A percentile compares a stretch with the other conserved stretches of the same genome.
These are phyloP conservation scores for Alisma plantagoaquatica DNA, from an alignment of 106 monocot genomes.

Conservation along the genomic window DNA sequence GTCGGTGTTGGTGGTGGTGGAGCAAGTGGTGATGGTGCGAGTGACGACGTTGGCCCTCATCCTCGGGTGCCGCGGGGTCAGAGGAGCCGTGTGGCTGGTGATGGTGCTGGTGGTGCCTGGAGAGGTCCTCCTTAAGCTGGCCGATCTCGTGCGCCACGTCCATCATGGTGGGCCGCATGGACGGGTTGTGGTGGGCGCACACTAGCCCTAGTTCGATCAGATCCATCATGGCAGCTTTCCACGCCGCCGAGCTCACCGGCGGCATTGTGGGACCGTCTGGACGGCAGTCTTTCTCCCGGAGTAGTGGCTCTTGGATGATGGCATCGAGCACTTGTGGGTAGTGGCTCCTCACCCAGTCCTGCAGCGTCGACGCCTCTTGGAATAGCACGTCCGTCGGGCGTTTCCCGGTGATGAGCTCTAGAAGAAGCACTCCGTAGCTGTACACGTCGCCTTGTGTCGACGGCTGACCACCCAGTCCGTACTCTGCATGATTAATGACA, in stretches of 20 bases:
- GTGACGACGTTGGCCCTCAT: too few relatives aligned
- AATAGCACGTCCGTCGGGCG: conserved; percentile 37
- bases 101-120: too few relatives aligned
- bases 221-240: conserved; percentile 17
- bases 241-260: conserved; percentile 3
- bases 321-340: conserved; percentile 5
- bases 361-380: conserved; percentile 13
- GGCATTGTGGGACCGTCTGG: not conserved
- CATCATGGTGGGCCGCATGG: conserved; percentile 39
- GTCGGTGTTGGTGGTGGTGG: too few relatives aligned
- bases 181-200: conserved; percentile 29
- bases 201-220: conserved; percentile 36
- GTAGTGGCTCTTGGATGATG: conserved; percentile 15
- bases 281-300: not conserved
- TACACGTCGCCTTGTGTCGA: conserved; percentile 79
- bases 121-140: conserved; percentile 31
- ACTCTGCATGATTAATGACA: conserved; percentile 37
- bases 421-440: conserved; percentile 73
- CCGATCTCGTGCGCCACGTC: conserved; percentile 47
- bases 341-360: conserved; percentile 14
- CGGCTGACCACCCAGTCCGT: conserved; percentile 60
- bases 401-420: conserved; percentile 65
- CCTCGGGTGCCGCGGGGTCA: too few relatives aligned
- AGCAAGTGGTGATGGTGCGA: too few relatives aligned
- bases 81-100: too few relatives aligned